phyloP scores from a whole-genome alignment of 202 grass and related monocot genomes.

The Musa balbisiana region DNA sequence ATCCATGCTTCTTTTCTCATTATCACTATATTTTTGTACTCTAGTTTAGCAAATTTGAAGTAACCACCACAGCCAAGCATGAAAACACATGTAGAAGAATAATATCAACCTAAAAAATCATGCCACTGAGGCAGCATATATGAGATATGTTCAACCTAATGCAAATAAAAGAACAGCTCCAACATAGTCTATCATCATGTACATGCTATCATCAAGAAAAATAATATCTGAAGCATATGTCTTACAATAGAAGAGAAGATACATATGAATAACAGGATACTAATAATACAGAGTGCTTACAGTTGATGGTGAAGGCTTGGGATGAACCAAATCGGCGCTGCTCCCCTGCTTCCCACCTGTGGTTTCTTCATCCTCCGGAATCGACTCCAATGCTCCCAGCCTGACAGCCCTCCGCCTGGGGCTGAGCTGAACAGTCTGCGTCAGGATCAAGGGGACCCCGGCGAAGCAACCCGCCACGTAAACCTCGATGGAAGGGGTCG shows the following conservation, averaged over 20 bases:
- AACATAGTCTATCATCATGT: neutral
- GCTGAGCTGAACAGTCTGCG: constrained; percentile 38
- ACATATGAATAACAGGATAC: neutral
- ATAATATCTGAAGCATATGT: neutral
- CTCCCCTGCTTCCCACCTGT: constrained; percentile 8
- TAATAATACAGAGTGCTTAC: neutral
- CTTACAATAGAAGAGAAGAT: neutral
- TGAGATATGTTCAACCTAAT: neutral
- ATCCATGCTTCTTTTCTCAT: too few species aligned
- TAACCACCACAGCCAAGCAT: too few species aligned
- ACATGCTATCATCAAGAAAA: too few species aligned
- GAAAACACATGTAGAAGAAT: too few species aligned
- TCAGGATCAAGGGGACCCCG: constrained; percentile 40
- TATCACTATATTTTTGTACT: too few species aligned
- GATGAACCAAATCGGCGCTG: constrained; percentile 10
- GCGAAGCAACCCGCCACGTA: constrained; percentile 38
- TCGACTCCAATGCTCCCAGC: constrained; percentile 31
- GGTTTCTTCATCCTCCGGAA: constrained; percentile 36
- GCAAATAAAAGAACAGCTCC: neutral
- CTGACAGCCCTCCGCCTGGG: constrained; percentile 23
- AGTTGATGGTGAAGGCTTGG: constrained; percentile 10
- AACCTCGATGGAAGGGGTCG: constrained; percentile 24
- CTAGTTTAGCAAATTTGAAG: too few species aligned
- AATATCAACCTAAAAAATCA: too few species aligned
- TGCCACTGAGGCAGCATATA: neutral